phyloP scores from a whole-genome alignment of 306 rosid genomes.

The Casuarina glauca region DNA sequence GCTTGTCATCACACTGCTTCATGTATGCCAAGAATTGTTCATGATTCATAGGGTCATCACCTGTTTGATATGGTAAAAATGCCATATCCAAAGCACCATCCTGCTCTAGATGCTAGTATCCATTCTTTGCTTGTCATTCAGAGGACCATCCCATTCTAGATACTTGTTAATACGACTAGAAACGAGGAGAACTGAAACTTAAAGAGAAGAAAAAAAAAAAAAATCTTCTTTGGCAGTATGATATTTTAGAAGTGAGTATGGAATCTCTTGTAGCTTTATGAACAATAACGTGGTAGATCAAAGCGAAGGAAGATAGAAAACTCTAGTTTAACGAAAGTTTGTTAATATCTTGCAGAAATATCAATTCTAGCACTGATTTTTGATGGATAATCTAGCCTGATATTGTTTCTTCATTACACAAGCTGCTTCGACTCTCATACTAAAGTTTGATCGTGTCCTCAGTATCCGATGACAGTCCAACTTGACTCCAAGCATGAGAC shows the following conservation, averaged over 20 bases:
- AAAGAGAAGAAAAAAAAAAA: not conserved
- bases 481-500: too few species aligned
- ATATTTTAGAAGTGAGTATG: not conserved
- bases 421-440: too few species aligned
- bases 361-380: too few species aligned
- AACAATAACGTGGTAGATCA: not conserved
- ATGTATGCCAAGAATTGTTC: not conserved
- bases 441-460: too few species aligned
- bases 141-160: not conserved
- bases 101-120: not conserved
- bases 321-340: too few species aligned
- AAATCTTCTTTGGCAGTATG: not conserved
- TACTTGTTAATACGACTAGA: not conserved
- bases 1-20: too few species aligned
- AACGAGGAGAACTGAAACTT: not conserved
- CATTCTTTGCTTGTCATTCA: not conserved
- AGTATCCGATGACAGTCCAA: too few species aligned
- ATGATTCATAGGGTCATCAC: not conserved
- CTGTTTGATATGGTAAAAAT: not conserved
- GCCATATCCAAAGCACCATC: not conserved
- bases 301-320: not conserved
- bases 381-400: too few species aligned
- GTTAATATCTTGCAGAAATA: too few species aligned
- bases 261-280: not conserved
- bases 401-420: too few species aligned